A percentile compares a stretch with the other conserved stretches of the same genome.
phyloP scores from a whole-genome alignment of 768 basidiomycete genomes.

The Postia placenta region DNA sequence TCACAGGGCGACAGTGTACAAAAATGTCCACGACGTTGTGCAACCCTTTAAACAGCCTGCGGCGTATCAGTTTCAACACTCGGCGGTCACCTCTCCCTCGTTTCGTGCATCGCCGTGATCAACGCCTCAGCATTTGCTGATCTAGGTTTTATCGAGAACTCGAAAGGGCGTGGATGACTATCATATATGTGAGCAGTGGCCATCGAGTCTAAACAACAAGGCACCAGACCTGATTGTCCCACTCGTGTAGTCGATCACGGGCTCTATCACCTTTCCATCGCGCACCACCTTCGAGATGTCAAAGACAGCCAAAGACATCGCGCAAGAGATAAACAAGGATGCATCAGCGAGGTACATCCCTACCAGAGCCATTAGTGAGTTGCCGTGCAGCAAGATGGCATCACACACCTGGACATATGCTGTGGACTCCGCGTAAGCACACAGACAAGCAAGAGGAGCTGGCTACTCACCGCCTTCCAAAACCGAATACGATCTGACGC shows the following conservation, averaged over 20 bases:
- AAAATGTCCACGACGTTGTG: no score
- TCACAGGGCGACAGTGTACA: no score
- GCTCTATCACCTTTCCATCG: constrained; percentile 22
- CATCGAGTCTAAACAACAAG: not conserved
- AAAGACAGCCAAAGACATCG: constrained; percentile 31
- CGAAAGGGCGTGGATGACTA: constrained; percentile 23
- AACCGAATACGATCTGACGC: constrained; percentile 28
- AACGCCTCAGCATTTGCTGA: constrained; percentile 20
- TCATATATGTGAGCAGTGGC: not conserved
- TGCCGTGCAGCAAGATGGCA: not conserved
- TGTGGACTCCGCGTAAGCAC: not conserved
- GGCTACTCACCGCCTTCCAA: constrained; percentile 24
- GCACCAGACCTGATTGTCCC: constrained; percentile 18
- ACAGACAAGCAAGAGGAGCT: not conserved
- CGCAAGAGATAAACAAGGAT: constrained; percentile 29
- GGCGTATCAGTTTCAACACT: no score
- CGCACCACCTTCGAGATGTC: constrained; percentile 22
- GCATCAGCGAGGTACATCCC: constrained; percentile 38
- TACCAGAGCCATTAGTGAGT: constrained; percentile 12
- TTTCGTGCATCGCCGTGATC: constrained; percentile 6
- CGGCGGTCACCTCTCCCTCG: not conserved
- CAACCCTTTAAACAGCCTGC: no score
- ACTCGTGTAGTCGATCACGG: constrained; percentile 13
- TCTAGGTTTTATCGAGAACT: constrained; percentile 25
- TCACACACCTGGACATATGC: constrained; percentile 29